Evolutionary conservation across 306 rosid genomes (phyloP).

Genomic region (Rosa chinensis): DNA sequence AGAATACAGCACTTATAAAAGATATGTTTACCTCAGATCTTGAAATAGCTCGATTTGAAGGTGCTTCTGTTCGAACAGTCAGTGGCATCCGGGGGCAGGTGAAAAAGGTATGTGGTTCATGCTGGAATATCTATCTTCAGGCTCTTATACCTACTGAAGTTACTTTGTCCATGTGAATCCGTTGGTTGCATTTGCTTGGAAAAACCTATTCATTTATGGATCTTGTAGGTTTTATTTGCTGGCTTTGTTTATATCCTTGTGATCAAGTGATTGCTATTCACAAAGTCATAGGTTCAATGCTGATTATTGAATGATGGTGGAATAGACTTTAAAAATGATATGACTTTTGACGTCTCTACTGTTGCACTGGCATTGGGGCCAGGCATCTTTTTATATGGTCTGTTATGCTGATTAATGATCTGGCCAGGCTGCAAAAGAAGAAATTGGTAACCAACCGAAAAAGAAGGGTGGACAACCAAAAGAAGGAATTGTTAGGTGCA

Average conservation of each 20-base stretch:
- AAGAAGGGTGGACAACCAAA: slow-evolving; percentile 66
- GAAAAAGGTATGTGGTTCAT: slow-evolving; percentile 70
- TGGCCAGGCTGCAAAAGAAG: slow-evolving; percentile 88
- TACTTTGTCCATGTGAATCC: slow-evolving; percentile 21
- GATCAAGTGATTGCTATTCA: neutral
- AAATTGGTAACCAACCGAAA: slow-evolving; percentile 72
- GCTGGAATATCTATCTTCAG: neutral
- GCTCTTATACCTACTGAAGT: neutral
- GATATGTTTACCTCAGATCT: slow-evolving; percentile 95
- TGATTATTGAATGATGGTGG: neutral
- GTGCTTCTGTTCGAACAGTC: slow-evolving; percentile 88
- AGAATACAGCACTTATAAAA: slow-evolving; percentile 86
- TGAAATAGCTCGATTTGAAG: slow-evolving; percentile 94
- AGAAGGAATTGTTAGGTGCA: slow-evolving; percentile 96
- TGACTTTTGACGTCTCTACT: neutral
- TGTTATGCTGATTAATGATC: slow-evolving; percentile 8
- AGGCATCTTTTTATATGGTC: neutral
- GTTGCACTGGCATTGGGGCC: slow-evolving; percentile 5
- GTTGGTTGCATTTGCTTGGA: slow-evolving; percentile 7
- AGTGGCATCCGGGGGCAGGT: slow-evolving; percentile 94
- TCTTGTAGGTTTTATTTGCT: neutral
- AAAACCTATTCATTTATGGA: neutral
- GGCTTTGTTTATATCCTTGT: no score
- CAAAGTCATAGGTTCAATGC: neutral
- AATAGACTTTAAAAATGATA: neutral